phyloP scores from a whole-genome alignment of 2,329 filamentous ascomycete species.

The Alternaria triticimaculans region DNA sequence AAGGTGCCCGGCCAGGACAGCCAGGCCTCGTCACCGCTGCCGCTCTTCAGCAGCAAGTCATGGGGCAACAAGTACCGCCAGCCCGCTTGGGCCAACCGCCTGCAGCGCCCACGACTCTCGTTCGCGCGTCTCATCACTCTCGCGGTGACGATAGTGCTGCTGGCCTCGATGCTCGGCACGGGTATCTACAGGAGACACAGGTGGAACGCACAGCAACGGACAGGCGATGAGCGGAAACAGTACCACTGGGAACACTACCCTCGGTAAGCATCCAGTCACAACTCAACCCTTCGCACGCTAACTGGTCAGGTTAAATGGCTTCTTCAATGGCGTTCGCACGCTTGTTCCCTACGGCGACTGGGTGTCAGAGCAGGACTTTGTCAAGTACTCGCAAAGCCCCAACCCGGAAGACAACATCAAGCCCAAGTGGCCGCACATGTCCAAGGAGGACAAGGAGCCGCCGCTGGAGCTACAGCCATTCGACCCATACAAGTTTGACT shows the following conservation, averaged over 20 bases:
- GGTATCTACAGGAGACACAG: conserved; percentile 51
- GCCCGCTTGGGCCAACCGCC: conserved; percentile 48
- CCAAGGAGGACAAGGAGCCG: conserved; percentile 48
- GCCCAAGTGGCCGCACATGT: conserved; percentile 44
- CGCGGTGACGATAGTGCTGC: conserved; percentile 49
- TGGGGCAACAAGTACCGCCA: conserved; percentile 43
- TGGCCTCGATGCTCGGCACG: conserved; percentile 52
- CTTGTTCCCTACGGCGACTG: conserved; percentile 53
- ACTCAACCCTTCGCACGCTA: conserved; percentile 11
- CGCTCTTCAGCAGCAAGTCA: conserved; percentile 48
- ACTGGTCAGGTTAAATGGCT: conserved; percentile 52
- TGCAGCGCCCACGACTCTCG: conserved; percentile 52
- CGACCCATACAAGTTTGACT: conserved; percentile 55
- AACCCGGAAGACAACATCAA: conserved; percentile 48
- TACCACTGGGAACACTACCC: conserved; percentile 57
- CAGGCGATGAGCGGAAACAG: conserved; percentile 42
- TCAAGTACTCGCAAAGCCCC: conserved; percentile 50
- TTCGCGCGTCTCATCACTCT: conserved; percentile 52
- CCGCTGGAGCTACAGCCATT: conserved; percentile 51
- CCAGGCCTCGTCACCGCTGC: conserved; percentile 49
- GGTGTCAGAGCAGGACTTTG: conserved; percentile 53
- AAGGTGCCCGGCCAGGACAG: conserved; percentile 53
- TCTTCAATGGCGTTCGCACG: conserved; percentile 57
- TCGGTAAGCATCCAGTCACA: conserved; percentile 38
- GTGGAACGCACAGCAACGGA: conserved; percentile 41